phyloP scores from a whole-genome alignment of 2,329 filamentous ascomycete species.

The Chrysosporium keratinophilum region DNA sequence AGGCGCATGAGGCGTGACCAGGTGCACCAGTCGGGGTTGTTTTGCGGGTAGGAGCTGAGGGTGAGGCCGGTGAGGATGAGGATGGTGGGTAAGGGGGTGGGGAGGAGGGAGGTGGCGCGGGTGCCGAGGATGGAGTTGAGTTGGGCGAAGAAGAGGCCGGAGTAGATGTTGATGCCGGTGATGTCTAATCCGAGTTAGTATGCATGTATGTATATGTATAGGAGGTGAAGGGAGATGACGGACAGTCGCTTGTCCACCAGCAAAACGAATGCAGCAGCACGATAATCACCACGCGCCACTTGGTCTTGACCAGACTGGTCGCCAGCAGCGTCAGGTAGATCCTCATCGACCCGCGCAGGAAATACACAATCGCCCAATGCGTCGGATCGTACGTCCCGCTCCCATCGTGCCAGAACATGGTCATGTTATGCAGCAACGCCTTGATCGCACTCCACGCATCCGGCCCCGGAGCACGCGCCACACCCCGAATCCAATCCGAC shows the following conservation, averaged over 20 bases:
- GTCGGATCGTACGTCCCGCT: conserved; percentile 34
- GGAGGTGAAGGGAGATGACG: conserved; percentile 2
- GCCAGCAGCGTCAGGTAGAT: conserved; percentile 36
- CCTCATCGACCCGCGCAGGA: conserved; percentile 34
- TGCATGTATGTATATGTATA: too few species aligned
- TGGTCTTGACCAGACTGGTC: conserved; percentile 30
- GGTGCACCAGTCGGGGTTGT: conserved; percentile 18
- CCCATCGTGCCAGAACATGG: conserved; percentile 29
- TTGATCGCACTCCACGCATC: conserved; percentile 15
- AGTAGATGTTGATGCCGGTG: conserved; percentile 20
- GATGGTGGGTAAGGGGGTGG: conserved; percentile 16
- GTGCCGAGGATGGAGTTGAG: conserved; percentile 18
- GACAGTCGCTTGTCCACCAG: conserved; percentile 24
- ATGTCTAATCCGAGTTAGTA: too few species aligned
- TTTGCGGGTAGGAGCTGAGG: conserved; percentile 20
- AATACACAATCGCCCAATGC: conserved; percentile 36
- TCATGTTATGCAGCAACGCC: conserved; percentile 16
- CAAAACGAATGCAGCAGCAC: conserved; percentile 30
- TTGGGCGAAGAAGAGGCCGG: conserved; percentile 22
- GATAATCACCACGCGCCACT: conserved; percentile 28
- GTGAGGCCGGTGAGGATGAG: conserved; percentile 20
- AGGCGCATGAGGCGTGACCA: conserved; percentile 19
- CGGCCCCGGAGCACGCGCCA: conserved; percentile 12
- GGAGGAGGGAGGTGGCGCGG: conserved; percentile 17
- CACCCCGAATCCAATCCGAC: conserved; percentile 20